Evolutionary conservation across 768 basidiomycete genomes (phyloP), one percentile per base, ranked within the genome.

Genomic region (Russula griseocarnosa): DNA sequence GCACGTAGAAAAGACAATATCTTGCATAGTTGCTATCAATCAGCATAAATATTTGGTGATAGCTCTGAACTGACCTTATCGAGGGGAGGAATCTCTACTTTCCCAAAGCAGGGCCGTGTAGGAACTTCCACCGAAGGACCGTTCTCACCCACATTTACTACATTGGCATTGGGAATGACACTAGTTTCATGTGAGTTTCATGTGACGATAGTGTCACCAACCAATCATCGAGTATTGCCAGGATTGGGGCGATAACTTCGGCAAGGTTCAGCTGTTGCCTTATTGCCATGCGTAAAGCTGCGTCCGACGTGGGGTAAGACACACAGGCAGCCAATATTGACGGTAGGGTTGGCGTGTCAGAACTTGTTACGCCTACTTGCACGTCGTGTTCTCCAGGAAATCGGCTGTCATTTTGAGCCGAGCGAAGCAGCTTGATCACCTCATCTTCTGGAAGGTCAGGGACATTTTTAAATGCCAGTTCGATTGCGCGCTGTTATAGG

Each of bases 391-490:
- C 64, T 51, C 66, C 66, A 13, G 61, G 30, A 26, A 46, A 30
- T 26, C 54, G 63, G 20, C 32, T 9, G 11, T 44, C 57, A 28
- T 53, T 22, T 16, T 82, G 71, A 22, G 86, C 77, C 16, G 72
- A 68, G 51, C 76, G 76, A 3, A 90, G 76, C 3, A 79, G 74
- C 34, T 80, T 77, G 26, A 89, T 77, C 44, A 92, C 71, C 65
- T 90, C 86, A 18, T 76, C 69, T 72, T 92, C 90, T 2, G 85
- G 76, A 61, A 93, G 68, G 71, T 93, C 90, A 7, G 76, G 70
- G 22, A 92, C 83, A 2, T 70, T 75, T 3, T 75, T 73, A 54
- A 91, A 73, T 36, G 87, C 80, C 14, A 83, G 67, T 62, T 80
- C 71, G 49, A 89, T 77, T 5, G 73, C 67, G 49, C 66, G 64